Conservation (phyloP, 345 rosid genomes). For the Melaleuca alternifolia region DNA sequence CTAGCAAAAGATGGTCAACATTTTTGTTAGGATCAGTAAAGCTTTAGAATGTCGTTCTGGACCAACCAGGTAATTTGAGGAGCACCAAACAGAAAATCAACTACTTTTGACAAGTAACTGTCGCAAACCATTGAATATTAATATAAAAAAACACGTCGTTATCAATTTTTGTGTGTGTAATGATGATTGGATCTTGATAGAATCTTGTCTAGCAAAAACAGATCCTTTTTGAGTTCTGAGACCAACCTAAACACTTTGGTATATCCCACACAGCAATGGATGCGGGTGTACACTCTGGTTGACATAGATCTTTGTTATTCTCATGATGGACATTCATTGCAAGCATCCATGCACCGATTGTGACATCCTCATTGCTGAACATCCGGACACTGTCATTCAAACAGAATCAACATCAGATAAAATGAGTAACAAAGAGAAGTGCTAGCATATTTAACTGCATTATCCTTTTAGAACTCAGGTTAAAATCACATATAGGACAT, state of each 20-base stretch:
- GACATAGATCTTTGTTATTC: slow-evolving; percentile 54
- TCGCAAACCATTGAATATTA: neutral
- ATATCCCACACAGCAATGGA: slow-evolving; percentile 90
- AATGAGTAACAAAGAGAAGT: neutral
- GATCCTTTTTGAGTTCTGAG: neutral
- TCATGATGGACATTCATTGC: slow-evolving; percentile 95
- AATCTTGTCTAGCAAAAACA: neutral
- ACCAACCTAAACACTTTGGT: slow-evolving; percentile 89
- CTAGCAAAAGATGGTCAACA: neutral
- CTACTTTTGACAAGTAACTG: neutral
- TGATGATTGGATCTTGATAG: neutral
- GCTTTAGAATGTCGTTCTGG: neutral
- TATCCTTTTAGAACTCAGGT: neutral
- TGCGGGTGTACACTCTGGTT: slow-evolving; percentile 53
- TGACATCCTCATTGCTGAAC: slow-evolving; percentile 96
- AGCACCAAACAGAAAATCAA: neutral
- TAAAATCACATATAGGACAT: neutral
- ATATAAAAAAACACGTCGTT: neutral
- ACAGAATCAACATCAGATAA: neutral
- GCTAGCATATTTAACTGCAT: neutral
- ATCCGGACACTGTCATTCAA: slow-evolving; percentile 64
- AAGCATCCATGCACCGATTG: slow-evolving; percentile 97
- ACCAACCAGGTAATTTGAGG: neutral
- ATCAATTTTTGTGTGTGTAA: neutral
- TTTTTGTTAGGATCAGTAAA: neutral